phyloP scores from a whole-genome alignment of 345 rosid genomes.

The Brassica carinata region DNA sequence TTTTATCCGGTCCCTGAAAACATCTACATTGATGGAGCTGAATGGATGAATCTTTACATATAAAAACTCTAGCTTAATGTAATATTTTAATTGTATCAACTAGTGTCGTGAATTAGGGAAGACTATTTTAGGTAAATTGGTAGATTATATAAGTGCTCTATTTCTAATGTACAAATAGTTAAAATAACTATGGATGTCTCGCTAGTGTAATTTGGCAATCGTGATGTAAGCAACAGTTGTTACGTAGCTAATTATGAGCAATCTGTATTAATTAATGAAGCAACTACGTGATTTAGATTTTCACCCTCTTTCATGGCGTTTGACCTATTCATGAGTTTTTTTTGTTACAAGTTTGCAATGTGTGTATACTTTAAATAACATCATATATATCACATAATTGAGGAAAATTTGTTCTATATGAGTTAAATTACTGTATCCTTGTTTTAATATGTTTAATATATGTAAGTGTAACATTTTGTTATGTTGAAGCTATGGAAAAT shows the following conservation, averaged over 20 bases:
- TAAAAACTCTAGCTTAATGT: constrained; percentile 5
- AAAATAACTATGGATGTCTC: constrained; percentile 8
- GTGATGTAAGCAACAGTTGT: constrained; percentile 14
- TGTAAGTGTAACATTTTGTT: background rate
- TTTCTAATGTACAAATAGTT: constrained; percentile 22
- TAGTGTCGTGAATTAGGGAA: constrained; percentile 16
- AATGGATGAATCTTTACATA: constrained; percentile 54
- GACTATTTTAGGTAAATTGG: constrained; percentile 12
- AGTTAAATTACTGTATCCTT: background rate
- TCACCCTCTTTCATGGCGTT: background rate
- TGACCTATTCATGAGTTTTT: background rate
- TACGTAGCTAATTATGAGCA: background rate
- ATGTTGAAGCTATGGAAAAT: background rate
- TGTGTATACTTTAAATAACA: background rate
- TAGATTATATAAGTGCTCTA: constrained; percentile 10
- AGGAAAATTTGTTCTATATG: background rate
- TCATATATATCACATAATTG: background rate
- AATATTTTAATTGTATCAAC: background rate
- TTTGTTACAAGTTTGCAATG: background rate
- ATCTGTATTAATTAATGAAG: background rate
- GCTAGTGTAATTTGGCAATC: constrained; percentile 17
- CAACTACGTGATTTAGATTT: background rate
- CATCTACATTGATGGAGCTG: constrained; percentile 48
- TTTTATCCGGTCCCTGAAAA: constrained; percentile 50
- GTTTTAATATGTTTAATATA: background rate